A percentile compares a stretch with the other conserved stretches of the same genome.
phyloP scores from a whole-genome alignment of 495 filamentous ascomycete species.

The Rhypophila decipiens region DNA sequence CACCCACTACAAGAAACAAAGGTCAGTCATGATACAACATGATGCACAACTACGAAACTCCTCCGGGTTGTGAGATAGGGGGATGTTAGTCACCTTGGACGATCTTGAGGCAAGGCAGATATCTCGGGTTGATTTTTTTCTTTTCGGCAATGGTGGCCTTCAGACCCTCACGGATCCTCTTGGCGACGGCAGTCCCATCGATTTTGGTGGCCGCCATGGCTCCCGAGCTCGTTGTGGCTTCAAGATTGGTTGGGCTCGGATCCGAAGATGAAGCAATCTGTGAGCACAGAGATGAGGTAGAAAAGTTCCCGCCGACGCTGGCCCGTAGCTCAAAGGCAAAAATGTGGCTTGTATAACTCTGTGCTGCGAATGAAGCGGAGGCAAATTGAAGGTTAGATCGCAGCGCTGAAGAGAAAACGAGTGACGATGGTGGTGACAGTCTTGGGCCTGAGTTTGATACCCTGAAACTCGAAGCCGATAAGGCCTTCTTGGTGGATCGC shows the following conservation, averaged over 20 bases:
- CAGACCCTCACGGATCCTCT: constrained; percentile 73
- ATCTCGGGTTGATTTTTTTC: constrained; percentile 76
- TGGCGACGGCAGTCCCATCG: constrained; percentile 92
- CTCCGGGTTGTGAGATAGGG: neutral
- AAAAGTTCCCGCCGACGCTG: too few species aligned
- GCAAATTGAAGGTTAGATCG: neutral
- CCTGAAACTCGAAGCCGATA: neutral
- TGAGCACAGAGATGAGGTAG: too few species aligned
- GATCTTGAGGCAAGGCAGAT: constrained; percentile 82
- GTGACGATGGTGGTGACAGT: neutral
- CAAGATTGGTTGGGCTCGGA: too few species aligned
- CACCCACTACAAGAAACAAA: constrained; percentile 55
- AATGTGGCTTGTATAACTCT: too few species aligned
- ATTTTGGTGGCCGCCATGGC: constrained; percentile 85
- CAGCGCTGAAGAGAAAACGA: neutral
- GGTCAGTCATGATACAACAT: neutral
- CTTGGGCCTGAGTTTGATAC: neutral
- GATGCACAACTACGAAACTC: neutral
- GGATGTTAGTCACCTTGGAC: constrained; percentile 71
- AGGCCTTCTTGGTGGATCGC: neutral
- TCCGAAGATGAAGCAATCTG: too few species aligned
- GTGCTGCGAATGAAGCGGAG: too few species aligned
- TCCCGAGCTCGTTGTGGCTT: constrained; percentile 15
- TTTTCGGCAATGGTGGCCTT: constrained; percentile 71
- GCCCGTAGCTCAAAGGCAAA: too few species aligned